These are phyloP conservation scores for Phytomonas francai DNA, from an alignment of 208 protist species.

Conservation along the genomic window DNA sequence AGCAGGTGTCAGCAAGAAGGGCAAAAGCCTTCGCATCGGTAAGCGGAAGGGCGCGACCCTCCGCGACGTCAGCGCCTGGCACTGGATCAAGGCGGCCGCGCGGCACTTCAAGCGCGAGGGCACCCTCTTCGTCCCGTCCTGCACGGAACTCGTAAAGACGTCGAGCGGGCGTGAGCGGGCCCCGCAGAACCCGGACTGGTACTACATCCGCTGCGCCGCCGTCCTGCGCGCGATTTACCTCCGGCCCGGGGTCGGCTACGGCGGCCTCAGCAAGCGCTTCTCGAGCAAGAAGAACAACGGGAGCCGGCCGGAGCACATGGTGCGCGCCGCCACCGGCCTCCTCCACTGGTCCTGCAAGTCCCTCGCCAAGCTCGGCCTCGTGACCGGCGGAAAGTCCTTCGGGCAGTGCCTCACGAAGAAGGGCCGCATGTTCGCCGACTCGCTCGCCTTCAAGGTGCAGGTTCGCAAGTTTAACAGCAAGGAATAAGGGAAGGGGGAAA, in stretches of 20 bases:
- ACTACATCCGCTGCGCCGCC: conserved; percentile 95
- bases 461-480: no score
- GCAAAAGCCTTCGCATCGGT: conserved; percentile 81
- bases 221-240: conserved; percentile 96
- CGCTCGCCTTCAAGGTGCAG: conserved; percentile 90
- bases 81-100: conserved; percentile 94
- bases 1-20: conserved; percentile 61
- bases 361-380: conserved; percentile 89
- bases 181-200: conserved; percentile 97
- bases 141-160: conserved; percentile 96
- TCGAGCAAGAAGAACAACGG: conserved; percentile 87
- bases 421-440: conserved; percentile 93
- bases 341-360: conserved; percentile 94
- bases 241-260: conserved; percentile 91
- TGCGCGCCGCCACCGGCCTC: conserved; percentile 70
- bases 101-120: conserved; percentile 95
- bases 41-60: conserved; percentile 88
- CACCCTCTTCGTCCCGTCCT: conserved; percentile 92
- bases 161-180: conserved; percentile 93
- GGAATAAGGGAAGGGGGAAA: no score
- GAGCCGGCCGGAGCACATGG: conserved; percentile 86
- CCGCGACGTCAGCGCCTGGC: conserved; percentile 92
- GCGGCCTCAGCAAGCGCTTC: conserved; percentile 91
- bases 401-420: conserved; percentile 91
- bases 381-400: conserved; percentile 72